A percentile compares a stretch with the other conserved stretches of the same genome.
phyloP scores from a whole-genome alignment of 108 stramenopile genomes.

The Epipyxis sp. region DNA sequence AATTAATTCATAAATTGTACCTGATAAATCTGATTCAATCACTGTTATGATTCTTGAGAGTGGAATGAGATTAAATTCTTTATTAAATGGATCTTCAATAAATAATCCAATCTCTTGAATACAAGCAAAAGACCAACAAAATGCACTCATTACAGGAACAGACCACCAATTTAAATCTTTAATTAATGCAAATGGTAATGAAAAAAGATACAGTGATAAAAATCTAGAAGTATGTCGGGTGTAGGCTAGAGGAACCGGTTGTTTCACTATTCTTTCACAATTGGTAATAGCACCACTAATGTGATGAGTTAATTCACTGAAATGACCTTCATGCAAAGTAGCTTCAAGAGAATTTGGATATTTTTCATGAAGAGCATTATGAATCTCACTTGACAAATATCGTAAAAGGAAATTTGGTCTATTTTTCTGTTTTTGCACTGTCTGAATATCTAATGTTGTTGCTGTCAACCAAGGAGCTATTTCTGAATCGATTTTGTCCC shows the following conservation, averaged over 20 bases:
- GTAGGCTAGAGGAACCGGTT: constrained; percentile 87
- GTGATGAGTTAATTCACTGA: constrained; percentile 46
- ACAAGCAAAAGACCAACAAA: constrained; percentile 87
- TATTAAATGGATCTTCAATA: constrained; percentile 86
- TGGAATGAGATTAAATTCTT: neutral
- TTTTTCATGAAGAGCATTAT: neutral
- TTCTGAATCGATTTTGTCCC: neutral
- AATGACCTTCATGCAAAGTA: neutral
- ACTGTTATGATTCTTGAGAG: no score
- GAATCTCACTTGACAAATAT: neutral
- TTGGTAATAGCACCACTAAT: constrained; percentile 71
- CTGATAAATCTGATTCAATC: no score
- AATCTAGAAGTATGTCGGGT: constrained; percentile 81
- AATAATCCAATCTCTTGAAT: constrained; percentile 85
- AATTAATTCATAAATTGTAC: no score
- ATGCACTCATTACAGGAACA: constrained; percentile 69
- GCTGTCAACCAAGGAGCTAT: neutral
- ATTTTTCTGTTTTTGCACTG: neutral
- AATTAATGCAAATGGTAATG: constrained; percentile 78
- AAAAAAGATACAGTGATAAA: constrained; percentile 80
- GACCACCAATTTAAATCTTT: constrained; percentile 70
- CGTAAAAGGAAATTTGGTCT: neutral
- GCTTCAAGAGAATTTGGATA: no score
- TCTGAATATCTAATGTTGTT: neutral
- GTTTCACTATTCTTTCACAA: constrained; percentile 89